Conservation (phyloP, 1,139 yeast species). For the Keqinozyma sinolaborantium region DNA sequence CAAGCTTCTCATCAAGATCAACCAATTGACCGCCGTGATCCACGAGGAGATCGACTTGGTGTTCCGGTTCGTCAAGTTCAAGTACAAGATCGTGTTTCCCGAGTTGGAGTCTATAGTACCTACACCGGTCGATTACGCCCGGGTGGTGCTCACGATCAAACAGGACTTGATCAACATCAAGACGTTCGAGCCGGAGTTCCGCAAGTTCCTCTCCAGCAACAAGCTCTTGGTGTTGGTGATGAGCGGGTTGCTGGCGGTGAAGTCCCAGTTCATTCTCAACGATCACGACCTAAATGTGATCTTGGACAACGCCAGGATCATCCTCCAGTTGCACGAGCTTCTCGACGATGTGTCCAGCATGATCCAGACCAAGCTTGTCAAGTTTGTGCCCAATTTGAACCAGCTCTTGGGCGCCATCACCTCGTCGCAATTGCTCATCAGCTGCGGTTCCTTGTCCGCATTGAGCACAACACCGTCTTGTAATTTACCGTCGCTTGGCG, state of each 20-base stretch:
- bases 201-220: conserved; percentile 51
- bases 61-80: conserved; percentile 47
- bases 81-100: conserved; percentile 63
- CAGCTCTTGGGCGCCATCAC: conserved; percentile 70
- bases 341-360: conserved; percentile 45
- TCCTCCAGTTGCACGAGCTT: conserved; percentile 44
- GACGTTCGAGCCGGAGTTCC: conserved; percentile 31
- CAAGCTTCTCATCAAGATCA: conserved; percentile 50
- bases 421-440: conserved; percentile 70
- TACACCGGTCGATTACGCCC: conserved; percentile 64
- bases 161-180: conserved; percentile 41
- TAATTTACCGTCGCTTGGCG: conserved; percentile 78
- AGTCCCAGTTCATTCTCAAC: conserved; percentile 23
- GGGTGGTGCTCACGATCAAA: conserved; percentile 48
- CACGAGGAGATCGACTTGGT: conserved; percentile 51
- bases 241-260: conserved; percentile 52
- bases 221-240: conserved; percentile 70
- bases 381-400: conserved; percentile 78
- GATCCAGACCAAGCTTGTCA: conserved; percentile 53
- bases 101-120: conserved; percentile 65
- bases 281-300: conserved; percentile 37
- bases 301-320: conserved; percentile 42
- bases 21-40: conserved; percentile 54
- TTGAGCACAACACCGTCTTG: conserved; percentile 77
- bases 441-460: conserved; percentile 68